phyloP scores from a whole-genome alignment of 345 rosid species.

The Syzygium aromaticum region DNA sequence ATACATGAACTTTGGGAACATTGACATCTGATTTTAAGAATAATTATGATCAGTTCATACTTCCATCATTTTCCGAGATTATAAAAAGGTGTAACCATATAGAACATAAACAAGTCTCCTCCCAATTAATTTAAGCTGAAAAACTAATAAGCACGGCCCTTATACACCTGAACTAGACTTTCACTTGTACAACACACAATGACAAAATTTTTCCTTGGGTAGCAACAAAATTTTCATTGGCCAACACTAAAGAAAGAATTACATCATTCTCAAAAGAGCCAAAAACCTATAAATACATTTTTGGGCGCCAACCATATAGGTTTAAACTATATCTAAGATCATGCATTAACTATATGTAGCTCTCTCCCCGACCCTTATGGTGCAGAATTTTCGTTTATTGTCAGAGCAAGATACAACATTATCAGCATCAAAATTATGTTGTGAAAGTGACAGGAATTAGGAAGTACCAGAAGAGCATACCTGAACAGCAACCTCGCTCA shows the following conservation, averaged over 20 bases:
- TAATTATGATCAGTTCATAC: neutral
- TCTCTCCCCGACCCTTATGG: neutral
- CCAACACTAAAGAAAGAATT: neutral
- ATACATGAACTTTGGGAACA: neutral
- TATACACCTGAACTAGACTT: neutral
- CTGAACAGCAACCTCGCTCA: slow-evolving; percentile 83
- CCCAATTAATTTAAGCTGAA: neutral
- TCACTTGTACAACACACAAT: neutral
- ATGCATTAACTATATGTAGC: neutral
- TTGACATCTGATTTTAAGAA: neutral
- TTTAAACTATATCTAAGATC: neutral
- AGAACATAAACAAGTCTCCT: neutral
- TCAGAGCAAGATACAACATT: neutral
- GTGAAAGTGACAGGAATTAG: neutral
- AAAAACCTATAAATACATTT: neutral
- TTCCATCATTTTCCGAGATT: neutral
- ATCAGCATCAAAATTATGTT: neutral
- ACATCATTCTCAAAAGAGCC: too few relatives aligned
- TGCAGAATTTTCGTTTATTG: neutral
- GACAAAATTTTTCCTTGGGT: neutral
- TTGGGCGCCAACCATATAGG: neutral
- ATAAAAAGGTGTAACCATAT: neutral
- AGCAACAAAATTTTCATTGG: neutral
- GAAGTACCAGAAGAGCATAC: slow-evolving; percentile 30
- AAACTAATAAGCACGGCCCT: neutral